Conservation (phyloP, 2,329 filamentous ascomycete genomes). For the Metarhizium robertsii region DNA sequence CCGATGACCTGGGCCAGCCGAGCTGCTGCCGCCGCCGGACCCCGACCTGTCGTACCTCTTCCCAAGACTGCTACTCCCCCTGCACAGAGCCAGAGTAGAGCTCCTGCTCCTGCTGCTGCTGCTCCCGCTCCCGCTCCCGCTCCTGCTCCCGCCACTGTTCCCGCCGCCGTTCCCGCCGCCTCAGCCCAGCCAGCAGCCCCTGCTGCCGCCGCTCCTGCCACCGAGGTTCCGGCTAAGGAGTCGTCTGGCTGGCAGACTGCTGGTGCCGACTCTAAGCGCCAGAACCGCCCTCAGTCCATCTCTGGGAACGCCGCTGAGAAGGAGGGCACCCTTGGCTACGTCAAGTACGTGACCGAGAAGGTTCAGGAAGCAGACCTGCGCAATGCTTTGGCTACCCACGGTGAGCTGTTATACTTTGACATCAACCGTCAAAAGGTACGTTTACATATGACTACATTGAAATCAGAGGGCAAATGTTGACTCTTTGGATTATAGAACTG, state of each 20-base stretch:
- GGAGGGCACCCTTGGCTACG: slow-evolving; percentile 74
- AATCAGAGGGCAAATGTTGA: background rate
- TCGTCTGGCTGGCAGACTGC: slow-evolving; percentile 71
- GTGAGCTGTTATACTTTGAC: slow-evolving; percentile 64
- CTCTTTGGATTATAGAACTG: slow-evolving; percentile 58
- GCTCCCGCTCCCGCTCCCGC: slow-evolving; percentile 35
- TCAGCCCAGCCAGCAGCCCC: slow-evolving; percentile 19
- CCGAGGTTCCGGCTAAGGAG: slow-evolving; percentile 41
- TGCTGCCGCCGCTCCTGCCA: slow-evolving; percentile 26
- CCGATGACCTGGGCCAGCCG: slow-evolving; percentile 70
- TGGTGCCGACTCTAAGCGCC: slow-evolving; percentile 73
- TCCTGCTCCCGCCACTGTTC: slow-evolving; percentile 18
- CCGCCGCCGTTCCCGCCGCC: slow-evolving; percentile 21
- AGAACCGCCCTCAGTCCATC: slow-evolving; percentile 63
- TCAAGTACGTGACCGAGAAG: slow-evolving; percentile 92
- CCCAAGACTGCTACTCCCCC: slow-evolving; percentile 49
- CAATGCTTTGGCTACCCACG: slow-evolving; percentile 60
- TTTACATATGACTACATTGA: slow-evolving; percentile 1
- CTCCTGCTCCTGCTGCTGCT: slow-evolving; percentile 41
- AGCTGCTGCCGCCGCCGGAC: slow-evolving; percentile 47
- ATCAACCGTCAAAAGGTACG: slow-evolving; percentile 76
- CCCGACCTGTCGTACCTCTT: slow-evolving; percentile 42
- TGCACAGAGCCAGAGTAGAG: slow-evolving; percentile 37
- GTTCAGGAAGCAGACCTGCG: slow-evolving; percentile 67
- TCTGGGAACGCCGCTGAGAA: slow-evolving; percentile 54